Percentiles rank a stretch among this genome's conserved stretches.
Conservation (phyloP, 2,329 filamentous ascomycete genomes). For the Chalaropsis thielavioides region DNA sequence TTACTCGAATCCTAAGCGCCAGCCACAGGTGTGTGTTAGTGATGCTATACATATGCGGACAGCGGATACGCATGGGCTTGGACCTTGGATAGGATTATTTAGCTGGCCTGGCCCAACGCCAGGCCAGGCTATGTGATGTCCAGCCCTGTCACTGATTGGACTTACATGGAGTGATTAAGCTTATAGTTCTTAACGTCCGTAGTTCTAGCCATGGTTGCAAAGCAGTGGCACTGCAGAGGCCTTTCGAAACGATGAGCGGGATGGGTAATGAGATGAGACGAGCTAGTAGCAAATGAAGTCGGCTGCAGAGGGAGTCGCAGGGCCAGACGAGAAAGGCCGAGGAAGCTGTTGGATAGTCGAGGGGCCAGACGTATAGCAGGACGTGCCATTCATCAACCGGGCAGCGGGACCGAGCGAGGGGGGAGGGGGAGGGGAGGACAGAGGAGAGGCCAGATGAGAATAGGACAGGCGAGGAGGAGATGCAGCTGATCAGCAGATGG, state of each 20-base stretch:
- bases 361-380: conserved; percentile 1
- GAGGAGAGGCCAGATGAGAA: neutral
- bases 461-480: neutral
- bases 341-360: neutral
- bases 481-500: neutral
- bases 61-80: neutral
- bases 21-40: conserved; percentile 7
- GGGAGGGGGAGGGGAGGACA: neutral
- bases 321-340: neutral
- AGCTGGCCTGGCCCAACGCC: neutral
- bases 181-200: conserved; percentile 70
- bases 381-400: conserved; percentile 7
- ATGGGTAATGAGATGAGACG: neutral
- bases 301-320: neutral
- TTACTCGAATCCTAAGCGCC: conserved; percentile 64
- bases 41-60: neutral
- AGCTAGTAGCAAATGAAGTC: neutral
- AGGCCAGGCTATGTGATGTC: no score
- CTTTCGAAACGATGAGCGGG: neutral
- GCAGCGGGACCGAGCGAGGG: neutral
- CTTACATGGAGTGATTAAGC: conserved; percentile 75
- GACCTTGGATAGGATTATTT: neutral
- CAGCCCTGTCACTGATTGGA: neutral
- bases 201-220: conserved; percentile 46
- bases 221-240: conserved; percentile 15